Conservation (phyloP, 2,329 filamentous ascomycete species). For the Sporothrix brasiliensis region DNA sequence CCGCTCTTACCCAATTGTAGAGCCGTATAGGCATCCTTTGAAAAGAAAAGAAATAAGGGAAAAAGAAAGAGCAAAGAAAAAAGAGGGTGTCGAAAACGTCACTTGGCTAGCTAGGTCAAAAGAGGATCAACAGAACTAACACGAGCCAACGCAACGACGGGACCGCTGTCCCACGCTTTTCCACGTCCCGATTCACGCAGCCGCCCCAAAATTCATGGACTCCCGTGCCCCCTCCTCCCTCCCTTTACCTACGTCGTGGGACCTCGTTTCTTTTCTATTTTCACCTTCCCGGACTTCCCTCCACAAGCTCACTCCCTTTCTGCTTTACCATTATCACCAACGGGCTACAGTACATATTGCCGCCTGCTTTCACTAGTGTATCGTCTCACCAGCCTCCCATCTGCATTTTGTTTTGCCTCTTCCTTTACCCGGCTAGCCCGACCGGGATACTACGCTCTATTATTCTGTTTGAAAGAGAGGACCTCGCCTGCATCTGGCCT, state of each 20-base stretch:
- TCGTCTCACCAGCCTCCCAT: neutral
- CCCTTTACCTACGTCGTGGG: neutral
- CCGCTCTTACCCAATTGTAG: slow-evolving; percentile 14
- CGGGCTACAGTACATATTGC: neutral
- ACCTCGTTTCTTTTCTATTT: neutral
- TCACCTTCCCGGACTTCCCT: neutral
- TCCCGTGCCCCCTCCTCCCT: neutral
- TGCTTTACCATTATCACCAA: neutral
- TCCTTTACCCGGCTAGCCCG: slow-evolving; percentile 24
- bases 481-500: neutral
- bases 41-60: neutral
- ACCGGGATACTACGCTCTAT: slow-evolving; percentile 24
- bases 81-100: neutral
- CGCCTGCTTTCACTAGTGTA: neutral
- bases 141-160: neutral
- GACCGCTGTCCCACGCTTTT: slow-evolving; percentile 12
- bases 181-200: neutral
- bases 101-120: neutral
- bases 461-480: neutral
- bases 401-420: neutral
- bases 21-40: neutral
- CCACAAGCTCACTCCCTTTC: neutral
- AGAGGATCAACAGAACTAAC: neutral
- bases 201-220: neutral
- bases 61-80: slow-evolving; percentile 1